Conservation (phyloP, 2,329 filamentous ascomycete species). For the Aspergillus melleus region DNA sequence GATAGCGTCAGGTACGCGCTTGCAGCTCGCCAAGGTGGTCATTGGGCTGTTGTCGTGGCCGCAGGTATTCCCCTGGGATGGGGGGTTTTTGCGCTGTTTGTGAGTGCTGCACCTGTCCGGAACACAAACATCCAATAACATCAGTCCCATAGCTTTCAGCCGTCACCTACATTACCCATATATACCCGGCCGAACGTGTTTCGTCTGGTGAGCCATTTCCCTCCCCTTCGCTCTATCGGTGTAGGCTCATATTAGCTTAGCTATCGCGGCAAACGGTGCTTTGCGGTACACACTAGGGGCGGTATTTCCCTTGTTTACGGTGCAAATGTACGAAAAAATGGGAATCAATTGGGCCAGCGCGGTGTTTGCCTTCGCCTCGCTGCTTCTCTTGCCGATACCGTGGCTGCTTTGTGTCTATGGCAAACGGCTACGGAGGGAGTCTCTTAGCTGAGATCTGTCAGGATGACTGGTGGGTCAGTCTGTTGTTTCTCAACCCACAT, state of each 20-base stretch:
- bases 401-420: constrained; percentile 3
- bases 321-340: constrained; percentile 13
- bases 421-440: neutral
- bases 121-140: neutral
- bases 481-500: no score
- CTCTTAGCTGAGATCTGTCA: no score
- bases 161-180: constrained; percentile 3
- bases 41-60: constrained; percentile 6
- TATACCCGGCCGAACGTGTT: constrained; percentile 3
- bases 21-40: constrained; percentile 6
- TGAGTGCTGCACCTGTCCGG: neutral
- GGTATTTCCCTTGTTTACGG: constrained; percentile 7
- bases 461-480: no score
- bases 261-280: constrained; percentile 4
- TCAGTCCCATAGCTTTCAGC: constrained; percentile 1
- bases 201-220: neutral
- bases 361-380: constrained; percentile 1
- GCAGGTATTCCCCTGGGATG: constrained; percentile 7
- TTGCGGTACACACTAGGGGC: constrained; percentile 6
- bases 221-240: no score
- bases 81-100: constrained; percentile 5
- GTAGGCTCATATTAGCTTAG: neutral
- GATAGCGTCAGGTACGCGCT: constrained; percentile 1
- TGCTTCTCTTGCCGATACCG: constrained; percentile 4
- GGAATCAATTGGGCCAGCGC: constrained; percentile 6